Conservation (phyloP, 768 basidiomycete species). For the Tylopilus balloui region DNA sequence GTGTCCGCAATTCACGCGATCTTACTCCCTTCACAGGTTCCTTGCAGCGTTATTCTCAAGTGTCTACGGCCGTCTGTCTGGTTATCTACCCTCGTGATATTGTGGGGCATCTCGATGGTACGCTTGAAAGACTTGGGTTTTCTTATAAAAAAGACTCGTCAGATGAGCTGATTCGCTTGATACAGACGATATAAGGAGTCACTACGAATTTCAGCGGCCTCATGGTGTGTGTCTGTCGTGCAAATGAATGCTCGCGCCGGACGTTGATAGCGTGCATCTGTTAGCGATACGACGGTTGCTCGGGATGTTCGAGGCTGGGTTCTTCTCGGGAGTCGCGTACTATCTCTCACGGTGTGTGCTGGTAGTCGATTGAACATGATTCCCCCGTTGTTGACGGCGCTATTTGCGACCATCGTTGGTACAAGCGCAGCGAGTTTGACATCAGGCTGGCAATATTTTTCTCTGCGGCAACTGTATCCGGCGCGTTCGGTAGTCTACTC, state of each 20-base stretch:
- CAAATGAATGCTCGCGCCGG: no score
- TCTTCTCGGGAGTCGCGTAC: conserved; percentile 50
- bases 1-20: background rate
- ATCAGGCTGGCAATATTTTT: conserved; percentile 64
- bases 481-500: conserved; percentile 77
- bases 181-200: conserved; percentile 67
- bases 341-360: conserved; percentile 63
- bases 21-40: conserved; percentile 39
- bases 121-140: background rate
- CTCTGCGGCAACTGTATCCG: conserved; percentile 73
- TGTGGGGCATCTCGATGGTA: conserved; percentile 78
- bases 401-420: conserved; percentile 40
- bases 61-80: conserved; percentile 73
- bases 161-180: background rate
- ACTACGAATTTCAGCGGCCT: conserved; percentile 66
- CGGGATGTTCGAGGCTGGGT: conserved; percentile 60
- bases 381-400: conserved; percentile 36
- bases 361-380: background rate
- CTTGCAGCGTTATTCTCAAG: conserved; percentile 70
- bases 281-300: conserved; percentile 68
- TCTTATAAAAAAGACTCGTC: no score
- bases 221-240: conserved; percentile 39
- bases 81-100: conserved; percentile 68
- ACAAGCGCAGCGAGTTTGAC: conserved; percentile 71
- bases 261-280: background rate